Conservation (phyloP, 1,284 basidiomycete species). For the Cerioporus squamosus region DNA sequence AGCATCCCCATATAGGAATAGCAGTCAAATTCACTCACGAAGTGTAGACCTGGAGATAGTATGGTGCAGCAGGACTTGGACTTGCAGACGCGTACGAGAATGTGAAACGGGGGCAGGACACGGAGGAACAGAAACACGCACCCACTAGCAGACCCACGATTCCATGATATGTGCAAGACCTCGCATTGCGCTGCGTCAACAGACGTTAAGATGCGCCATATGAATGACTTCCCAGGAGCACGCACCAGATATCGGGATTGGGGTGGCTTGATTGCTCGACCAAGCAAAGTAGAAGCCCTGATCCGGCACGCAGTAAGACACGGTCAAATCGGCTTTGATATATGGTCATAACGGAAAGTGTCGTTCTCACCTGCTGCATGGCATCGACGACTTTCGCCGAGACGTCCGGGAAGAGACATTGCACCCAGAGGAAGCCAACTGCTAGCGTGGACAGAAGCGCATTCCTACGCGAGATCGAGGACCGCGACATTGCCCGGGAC, state of each 20-base stretch:
- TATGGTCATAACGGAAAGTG: not conserved
- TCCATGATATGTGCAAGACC: constrained; percentile 55
- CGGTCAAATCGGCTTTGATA: not conserved
- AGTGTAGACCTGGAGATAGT: constrained; percentile 63
- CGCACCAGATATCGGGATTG: constrained; percentile 53
- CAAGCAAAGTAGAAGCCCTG: constrained; percentile 62
- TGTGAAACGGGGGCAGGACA: not conserved
- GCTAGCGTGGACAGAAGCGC: not conserved
- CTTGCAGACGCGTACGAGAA: constrained; percentile 45
- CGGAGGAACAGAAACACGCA: constrained; percentile 31
- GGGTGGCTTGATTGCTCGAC: constrained; percentile 45
- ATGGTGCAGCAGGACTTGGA: constrained; percentile 58
- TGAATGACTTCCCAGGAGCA: not conserved
- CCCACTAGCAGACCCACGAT: constrained; percentile 49
- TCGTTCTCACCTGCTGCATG: constrained; percentile 15
- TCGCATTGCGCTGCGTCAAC: constrained; percentile 55
- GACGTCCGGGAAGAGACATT: not conserved
- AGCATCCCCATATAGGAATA: not conserved
- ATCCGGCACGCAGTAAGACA: not conserved
- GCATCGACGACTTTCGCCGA: not conserved
- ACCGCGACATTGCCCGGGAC: not conserved
- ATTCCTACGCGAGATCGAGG: not conserved
- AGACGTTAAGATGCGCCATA: not conserved
- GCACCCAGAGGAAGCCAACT: constrained; percentile 4
- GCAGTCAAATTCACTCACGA: constrained; percentile 45